phyloP scores from a whole-genome alignment of 2,329 filamentous ascomycete species.

The Penicillium sclerotigenum region DNA sequence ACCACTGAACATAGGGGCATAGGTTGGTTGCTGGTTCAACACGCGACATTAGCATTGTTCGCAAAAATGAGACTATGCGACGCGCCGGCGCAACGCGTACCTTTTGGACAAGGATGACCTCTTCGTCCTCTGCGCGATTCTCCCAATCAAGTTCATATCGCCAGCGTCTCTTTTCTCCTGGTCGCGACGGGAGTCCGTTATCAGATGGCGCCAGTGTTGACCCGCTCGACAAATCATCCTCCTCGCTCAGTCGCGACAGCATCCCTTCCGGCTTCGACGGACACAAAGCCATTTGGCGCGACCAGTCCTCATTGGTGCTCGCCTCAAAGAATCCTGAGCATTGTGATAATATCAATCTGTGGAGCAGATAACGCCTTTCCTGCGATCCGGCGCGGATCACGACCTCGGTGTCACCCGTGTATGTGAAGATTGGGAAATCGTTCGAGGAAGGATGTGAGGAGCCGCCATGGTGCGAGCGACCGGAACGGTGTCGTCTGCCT shows the following conservation, averaged over 20 bases:
- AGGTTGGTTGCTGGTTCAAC: slow-evolving; percentile 32
- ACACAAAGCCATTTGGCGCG: slow-evolving; percentile 35
- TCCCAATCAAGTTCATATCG: slow-evolving; percentile 83
- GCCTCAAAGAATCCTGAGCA: slow-evolving; percentile 94
- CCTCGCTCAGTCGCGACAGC: slow-evolving; percentile 37
- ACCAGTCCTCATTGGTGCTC: slow-evolving; percentile 72
- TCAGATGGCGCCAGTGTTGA: slow-evolving; percentile 39
- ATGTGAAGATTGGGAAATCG: slow-evolving; percentile 87
- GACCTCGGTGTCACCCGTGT: slow-evolving; percentile 91
- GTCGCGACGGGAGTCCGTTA: slow-evolving; percentile 37
- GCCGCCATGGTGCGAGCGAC: slow-evolving; percentile 76
- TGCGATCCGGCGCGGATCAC: slow-evolving; percentile 65
- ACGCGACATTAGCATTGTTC: slow-evolving; percentile 10
- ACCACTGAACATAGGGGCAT: slow-evolving; percentile 58
- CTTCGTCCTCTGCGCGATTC: slow-evolving; percentile 64
- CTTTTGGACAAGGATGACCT: slow-evolving; percentile 85
- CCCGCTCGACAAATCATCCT: slow-evolving; percentile 36
- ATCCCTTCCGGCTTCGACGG: slow-evolving; percentile 48
- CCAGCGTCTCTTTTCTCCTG: slow-evolving; percentile 63
- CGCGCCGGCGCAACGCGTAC: slow-evolving; percentile 43
- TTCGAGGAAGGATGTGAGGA: slow-evolving; percentile 70
- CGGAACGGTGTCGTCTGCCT: slow-evolving; percentile 68
- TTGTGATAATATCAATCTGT: slow-evolving; percentile 80
- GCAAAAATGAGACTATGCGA: not conserved
- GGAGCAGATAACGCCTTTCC: slow-evolving; percentile 81